Conservation (phyloP, 495 filamentous ascomycete species). For the Penicillium roqueforti region DNA sequence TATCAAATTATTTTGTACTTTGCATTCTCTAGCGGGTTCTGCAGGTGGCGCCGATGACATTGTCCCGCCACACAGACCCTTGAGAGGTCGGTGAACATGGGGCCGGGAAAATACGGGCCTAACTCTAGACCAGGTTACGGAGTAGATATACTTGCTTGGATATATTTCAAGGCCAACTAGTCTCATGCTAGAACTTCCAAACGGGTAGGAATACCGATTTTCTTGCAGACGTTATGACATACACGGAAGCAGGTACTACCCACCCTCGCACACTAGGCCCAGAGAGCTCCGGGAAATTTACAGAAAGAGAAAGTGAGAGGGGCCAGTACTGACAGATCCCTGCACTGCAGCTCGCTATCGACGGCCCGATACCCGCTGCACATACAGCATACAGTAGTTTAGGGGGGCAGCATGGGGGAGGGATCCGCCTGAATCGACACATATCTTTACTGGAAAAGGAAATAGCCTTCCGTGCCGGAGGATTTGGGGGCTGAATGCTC, state of each 20-base stretch:
- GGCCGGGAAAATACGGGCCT: conserved; percentile 9
- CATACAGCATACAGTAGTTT: conserved; percentile 29
- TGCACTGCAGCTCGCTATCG: conserved; percentile 32
- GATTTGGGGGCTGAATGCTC: neutral
- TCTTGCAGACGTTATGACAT: neutral
- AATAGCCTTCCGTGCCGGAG: neutral
- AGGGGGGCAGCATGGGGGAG: conserved; percentile 2
- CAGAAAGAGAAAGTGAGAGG: neutral
- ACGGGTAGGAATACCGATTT: neutral
- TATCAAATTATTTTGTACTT: neutral
- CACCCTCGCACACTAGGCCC: neutral
- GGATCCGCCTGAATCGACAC: conserved; percentile 10
- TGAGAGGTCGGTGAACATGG: conserved; percentile 12
- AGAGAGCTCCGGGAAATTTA: neutral
- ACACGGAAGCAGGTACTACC: conserved; percentile 10
- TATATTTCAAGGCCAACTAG: too few species aligned
- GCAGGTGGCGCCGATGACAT: neutral
- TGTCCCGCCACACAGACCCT: conserved; percentile 11
- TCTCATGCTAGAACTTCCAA: neutral
- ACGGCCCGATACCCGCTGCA: conserved; percentile 35
- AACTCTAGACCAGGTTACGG: neutral
- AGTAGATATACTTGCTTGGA: too few species aligned
- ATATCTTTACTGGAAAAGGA: neutral
- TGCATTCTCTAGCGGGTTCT: conserved; percentile 7
- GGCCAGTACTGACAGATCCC: conserved; percentile 18